Percentiles rank a stretch among this genome's conserved stretches.
Conservation (phyloP, 306 rosid genomes). For the Elaeagnus macrophylla region DNA sequence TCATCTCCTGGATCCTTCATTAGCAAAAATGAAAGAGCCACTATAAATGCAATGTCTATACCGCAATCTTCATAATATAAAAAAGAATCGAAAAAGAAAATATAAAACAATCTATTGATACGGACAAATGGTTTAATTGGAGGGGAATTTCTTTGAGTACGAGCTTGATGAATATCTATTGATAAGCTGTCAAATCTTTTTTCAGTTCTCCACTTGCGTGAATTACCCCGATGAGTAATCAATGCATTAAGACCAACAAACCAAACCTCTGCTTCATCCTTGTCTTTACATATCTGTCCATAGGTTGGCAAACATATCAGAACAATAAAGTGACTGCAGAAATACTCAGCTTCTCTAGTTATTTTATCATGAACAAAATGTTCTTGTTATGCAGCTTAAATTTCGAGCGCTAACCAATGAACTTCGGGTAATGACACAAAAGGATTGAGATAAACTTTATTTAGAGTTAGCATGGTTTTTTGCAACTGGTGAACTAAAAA, state of each 20-base stretch:
- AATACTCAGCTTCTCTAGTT: conserved; percentile 1
- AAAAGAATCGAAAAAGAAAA: neutral
- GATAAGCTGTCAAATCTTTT: conserved; percentile 43
- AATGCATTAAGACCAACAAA: conserved; percentile 87
- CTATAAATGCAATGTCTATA: conserved; percentile 17
- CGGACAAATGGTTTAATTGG: conserved; percentile 56
- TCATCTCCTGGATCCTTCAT: conserved; percentile 63
- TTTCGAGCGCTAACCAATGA: conserved; percentile 17
- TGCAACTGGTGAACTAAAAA: conserved; percentile 4
- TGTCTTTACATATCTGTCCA: conserved; percentile 94
- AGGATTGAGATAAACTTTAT: conserved; percentile 11
- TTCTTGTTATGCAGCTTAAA: conserved; percentile 4
- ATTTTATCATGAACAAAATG: neutral
- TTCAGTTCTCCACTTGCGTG: conserved; percentile 42
- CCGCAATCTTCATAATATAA: conserved; percentile 11
- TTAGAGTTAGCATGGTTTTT: conserved; percentile 1
- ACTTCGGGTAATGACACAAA: conserved; percentile 13
- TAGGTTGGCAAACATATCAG: conserved; percentile 22
- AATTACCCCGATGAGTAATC: conserved; percentile 41
- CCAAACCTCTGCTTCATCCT: conserved; percentile 98
- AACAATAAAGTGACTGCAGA: conserved; percentile 8
- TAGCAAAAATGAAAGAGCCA: conserved; percentile 10
- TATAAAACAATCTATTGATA: conserved; percentile 21
- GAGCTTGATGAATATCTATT: conserved; percentile 50
- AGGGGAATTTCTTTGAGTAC: conserved; percentile 50